Evolutionary conservation across 1,284 basidiomycete genomes (phyloP).

Genomic region (Tylopilus sp.): DNA sequence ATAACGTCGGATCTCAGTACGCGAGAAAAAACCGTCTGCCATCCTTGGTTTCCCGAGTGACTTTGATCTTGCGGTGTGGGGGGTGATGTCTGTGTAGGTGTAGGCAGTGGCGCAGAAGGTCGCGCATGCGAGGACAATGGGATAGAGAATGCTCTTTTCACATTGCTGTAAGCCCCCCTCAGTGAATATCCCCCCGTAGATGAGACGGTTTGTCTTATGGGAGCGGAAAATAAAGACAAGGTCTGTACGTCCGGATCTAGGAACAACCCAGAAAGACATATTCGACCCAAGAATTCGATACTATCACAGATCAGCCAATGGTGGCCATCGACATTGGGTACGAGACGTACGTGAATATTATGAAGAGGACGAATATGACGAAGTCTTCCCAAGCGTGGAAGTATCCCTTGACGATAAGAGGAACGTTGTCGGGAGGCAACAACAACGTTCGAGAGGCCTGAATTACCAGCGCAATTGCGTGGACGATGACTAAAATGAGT

Average conservation of each 20-base stretch:
- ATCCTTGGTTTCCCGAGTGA: conserved; percentile 9
- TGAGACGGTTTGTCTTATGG: conserved; percentile 19
- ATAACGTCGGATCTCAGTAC: conserved; percentile 46
- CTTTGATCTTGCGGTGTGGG: neutral
- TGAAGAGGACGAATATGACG: conserved; percentile 80
- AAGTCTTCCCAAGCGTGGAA: conserved; percentile 89
- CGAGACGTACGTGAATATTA: conserved; percentile 77
- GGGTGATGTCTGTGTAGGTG: no score
- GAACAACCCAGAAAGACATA: conserved; percentile 87
- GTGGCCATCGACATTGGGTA: no score
- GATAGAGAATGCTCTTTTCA: conserved; percentile 36
- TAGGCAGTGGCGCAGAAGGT: neutral
- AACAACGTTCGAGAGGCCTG: conserved; percentile 65
- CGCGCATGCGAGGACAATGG: conserved; percentile 21
- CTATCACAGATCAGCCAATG: no score
- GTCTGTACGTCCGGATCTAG: conserved; percentile 80
- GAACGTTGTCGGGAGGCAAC: conserved; percentile 42
- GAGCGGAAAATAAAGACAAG: conserved; percentile 42
- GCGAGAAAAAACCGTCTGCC: conserved; percentile 47
- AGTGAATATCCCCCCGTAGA: conserved; percentile 31
- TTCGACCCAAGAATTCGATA: conserved; percentile 71
- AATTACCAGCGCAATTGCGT: conserved; percentile 80
- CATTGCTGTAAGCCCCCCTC: conserved; percentile 28
- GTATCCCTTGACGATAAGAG: conserved; percentile 61
- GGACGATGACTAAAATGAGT: conserved; percentile 79